Percentiles rank a stretch among this genome's conserved stretches.
These are phyloP conservation scores for Aegilops umbellulata DNA, from an alignment of 176 grass and related monocot species.

Conservation along the genomic window DNA sequence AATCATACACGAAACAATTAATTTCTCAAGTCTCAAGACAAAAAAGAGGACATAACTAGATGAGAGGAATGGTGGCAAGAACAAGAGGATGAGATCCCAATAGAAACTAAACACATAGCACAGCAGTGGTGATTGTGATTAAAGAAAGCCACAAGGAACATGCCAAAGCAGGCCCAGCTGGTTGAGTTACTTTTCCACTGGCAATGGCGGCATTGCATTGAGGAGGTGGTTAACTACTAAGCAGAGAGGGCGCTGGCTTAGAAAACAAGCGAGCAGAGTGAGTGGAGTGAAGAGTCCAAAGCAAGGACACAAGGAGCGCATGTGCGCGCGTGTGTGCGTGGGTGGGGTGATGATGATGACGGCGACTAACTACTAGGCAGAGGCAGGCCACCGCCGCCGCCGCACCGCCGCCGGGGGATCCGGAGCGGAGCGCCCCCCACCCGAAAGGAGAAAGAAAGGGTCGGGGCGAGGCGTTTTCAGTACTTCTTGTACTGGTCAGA, in stretches of 20 bases:
- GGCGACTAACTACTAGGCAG: neutral
- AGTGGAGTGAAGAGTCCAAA: constrained; percentile 41
- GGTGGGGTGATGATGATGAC: constrained; percentile 16
- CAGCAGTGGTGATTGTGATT: neutral
- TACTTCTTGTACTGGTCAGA: neutral
- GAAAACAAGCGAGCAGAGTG: constrained; percentile 26
- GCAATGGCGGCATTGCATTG: neutral
- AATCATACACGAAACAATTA: neutral
- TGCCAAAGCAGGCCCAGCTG: neutral
- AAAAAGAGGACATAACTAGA: neutral
- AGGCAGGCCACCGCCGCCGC: neutral
- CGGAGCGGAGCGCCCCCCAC: neutral
- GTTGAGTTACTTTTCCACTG: neutral
- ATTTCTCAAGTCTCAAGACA: neutral
- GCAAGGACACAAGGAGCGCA: constrained; percentile 31
- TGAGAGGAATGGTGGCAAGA: neutral
- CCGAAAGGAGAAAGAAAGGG: constrained; percentile 42
- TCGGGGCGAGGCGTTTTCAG: neutral
- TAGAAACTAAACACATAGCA: neutral
- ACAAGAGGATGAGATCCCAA: constrained; percentile 27
- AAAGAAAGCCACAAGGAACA: neutral
- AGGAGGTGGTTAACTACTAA: neutral
- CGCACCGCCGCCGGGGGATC: constrained; percentile 19
- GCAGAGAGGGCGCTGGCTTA: neutral
- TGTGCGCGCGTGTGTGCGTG: constrained; percentile 15